Conservation (phyloP, 768 basidiomycete species). For the Leccinum disarticulatum region DNA sequence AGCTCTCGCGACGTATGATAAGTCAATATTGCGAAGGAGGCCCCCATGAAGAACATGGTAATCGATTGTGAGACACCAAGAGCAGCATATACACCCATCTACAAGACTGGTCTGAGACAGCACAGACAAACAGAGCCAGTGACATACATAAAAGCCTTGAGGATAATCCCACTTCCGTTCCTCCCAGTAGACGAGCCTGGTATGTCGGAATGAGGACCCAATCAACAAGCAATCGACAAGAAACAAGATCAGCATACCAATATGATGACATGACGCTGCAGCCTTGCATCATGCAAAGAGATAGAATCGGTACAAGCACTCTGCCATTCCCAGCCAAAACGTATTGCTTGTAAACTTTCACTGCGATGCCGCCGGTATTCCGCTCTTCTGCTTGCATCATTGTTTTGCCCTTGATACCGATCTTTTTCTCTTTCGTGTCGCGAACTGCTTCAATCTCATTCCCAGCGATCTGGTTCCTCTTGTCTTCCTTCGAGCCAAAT, state of each 20-base stretch:
- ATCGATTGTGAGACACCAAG: conserved; percentile 73
- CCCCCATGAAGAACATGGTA: conserved; percentile 66
- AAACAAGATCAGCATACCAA: conserved; percentile 46
- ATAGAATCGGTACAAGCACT: conserved; percentile 64
- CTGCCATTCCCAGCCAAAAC: conserved; percentile 66
- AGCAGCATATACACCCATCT: conserved; percentile 83
- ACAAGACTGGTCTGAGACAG: conserved; percentile 1
- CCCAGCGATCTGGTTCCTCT: conserved; percentile 36
- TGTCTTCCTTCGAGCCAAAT: conserved; percentile 37
- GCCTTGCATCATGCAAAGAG: conserved; percentile 66
- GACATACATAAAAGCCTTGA: conserved; percentile 69
- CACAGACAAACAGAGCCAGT: conserved; percentile 29
- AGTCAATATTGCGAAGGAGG: conserved; percentile 61
- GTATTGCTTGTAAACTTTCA: conserved; percentile 48
- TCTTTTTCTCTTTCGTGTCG: conserved; percentile 20
- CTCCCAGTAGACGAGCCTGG: conserved; percentile 75
- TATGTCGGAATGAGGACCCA: not conserved
- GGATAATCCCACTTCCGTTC: conserved; percentile 53
- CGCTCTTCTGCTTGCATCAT: not conserved
- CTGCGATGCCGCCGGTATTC: not conserved
- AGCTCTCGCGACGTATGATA: conserved; percentile 75
- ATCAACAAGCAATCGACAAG: not conserved
- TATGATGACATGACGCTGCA: conserved; percentile 71
- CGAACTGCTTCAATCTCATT: conserved; percentile 28
- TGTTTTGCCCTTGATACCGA: not conserved